Base-by-base conservation (phyloP, 352 stramenopile genomes). In the Phytopythium delawarense region DNA sequence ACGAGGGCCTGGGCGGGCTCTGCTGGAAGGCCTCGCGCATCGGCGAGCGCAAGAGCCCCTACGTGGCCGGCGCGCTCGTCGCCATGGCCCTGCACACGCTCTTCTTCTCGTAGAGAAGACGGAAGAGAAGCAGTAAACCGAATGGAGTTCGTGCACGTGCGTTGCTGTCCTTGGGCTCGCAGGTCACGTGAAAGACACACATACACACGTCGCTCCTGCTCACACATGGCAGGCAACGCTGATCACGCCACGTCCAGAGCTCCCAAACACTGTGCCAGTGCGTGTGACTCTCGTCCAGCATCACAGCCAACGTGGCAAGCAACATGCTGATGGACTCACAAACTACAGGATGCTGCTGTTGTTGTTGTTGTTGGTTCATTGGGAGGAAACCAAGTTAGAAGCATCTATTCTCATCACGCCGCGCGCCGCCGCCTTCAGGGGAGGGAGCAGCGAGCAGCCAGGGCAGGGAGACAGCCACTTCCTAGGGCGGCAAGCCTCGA, bases 21-120 rank as follows among this genome's bases (percentile, higher is more conserved):
- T 97, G 89, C 77, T 98, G 91, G 91, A 98, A 98, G 69, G 88
- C 88, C 0, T 94, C 88, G 39, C 78, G 91, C 50, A 96, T 98
- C 53, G 92, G 92, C 20, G 91, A 98, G 69, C 87, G 92, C 54
- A 91, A 97, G 69, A 97, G 89, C 57, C 79, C 89, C 44, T 97
- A 94, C 59, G 91, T 98, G 30, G 75, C 89, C 4, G 74, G 74
- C 21, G 81, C 73, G 13, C 81, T 96, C 59, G 72, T 97, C 16
- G 28, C 92, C 51, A 97, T 98, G 91, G 92, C 92, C 15, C 59
- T 97, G 13, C 89, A 98, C 70, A 93, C 91, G 23, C 69, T 98
- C n/a, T 96, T 98, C 75, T 89, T 97, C 68, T 76, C 84, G 40
- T 81, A 64, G 25, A 42, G 45, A 9, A 16, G 13, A 7, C 21